Evolutionary conservation across 2,329 filamentous ascomycete species (phyloP).

Genomic region (Beauveria varroae): DNA sequence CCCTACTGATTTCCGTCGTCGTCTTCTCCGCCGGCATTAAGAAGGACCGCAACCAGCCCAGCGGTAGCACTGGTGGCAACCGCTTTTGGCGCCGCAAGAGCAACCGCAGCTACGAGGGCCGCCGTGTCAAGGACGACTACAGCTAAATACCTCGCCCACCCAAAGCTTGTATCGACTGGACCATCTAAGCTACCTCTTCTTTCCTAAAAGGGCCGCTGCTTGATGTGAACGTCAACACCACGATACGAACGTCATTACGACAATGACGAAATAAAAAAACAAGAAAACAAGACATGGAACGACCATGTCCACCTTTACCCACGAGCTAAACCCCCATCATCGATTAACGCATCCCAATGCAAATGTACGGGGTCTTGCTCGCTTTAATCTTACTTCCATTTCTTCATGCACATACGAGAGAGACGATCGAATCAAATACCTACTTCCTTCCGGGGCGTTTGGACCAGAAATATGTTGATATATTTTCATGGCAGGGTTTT

Average conservation of each 20-base stretch:
- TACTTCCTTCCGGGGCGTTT: slow-evolving; percentile 8
- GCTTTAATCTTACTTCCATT: slow-evolving; percentile 7
- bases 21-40: slow-evolving; percentile 59
- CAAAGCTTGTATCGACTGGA: not conserved
- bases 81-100: slow-evolving; percentile 27
- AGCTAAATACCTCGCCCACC: slow-evolving; percentile 29
- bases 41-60: slow-evolving; percentile 24
- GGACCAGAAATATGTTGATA: slow-evolving; percentile 1
- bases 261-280: not conserved
- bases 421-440: slow-evolving; percentile 8
- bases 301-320: slow-evolving; percentile 1
- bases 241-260: slow-evolving; percentile 1
- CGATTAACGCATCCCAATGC: not conserved
- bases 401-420: slow-evolving; percentile 7
- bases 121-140: slow-evolving; percentile 65
- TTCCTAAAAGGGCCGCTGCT: not conserved
- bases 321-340: not conserved
- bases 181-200: no score
- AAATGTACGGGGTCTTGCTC: not conserved
- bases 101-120: slow-evolving; percentile 36
- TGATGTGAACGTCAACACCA: not conserved
- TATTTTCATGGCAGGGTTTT: not conserved
- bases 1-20: slow-evolving; percentile 57
- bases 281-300: not conserved
- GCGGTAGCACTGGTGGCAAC: slow-evolving; percentile 23